Conservation (phyloP, 306 rosid genomes). For the Trifolium repens region DNA sequence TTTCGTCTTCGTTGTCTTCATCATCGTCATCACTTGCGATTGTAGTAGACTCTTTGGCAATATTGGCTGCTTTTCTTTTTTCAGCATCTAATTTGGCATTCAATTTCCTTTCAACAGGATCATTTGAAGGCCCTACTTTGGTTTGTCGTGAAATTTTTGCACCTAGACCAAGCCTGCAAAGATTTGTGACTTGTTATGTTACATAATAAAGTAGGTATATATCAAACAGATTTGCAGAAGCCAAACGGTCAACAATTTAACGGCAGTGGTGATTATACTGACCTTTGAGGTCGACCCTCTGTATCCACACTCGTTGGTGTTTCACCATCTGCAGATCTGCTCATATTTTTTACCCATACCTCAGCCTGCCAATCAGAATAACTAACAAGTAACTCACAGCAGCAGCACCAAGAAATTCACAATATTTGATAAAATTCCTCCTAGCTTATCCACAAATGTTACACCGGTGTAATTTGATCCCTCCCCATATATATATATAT, state of each 20-base stretch:
- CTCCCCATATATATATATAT: no score
- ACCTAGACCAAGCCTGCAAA: conserved; percentile 85
- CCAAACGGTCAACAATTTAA: conserved; percentile 15
- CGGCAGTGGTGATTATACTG: conserved; percentile 24
- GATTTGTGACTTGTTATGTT: neutral
- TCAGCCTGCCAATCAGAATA: conserved; percentile 66
- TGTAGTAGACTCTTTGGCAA: conserved; percentile 46
- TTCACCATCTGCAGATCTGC: conserved; percentile 57
- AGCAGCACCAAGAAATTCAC: conserved; percentile 8
- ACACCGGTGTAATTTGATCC: no score
- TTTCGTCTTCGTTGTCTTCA: conserved; percentile 58
- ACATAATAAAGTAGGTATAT: conserved; percentile 6
- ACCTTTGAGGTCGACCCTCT: conserved; percentile 67
- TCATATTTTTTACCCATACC: conserved; percentile 76
- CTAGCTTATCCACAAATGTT: no score
- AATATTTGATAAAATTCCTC: conserved; percentile 7
- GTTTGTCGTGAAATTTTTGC: conserved; percentile 70
- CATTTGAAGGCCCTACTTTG: conserved; percentile 59
- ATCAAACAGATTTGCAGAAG: conserved; percentile 13
- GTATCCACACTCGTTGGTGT: conserved; percentile 38
- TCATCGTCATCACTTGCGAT: conserved; percentile 42
- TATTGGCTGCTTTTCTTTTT: conserved; percentile 64
- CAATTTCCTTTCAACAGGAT: conserved; percentile 75
- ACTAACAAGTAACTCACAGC: conserved; percentile 15
- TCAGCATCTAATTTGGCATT: conserved; percentile 58